Evolutionary conservation across 2,329 filamentous ascomycete species (phyloP).

Genomic region (Gnomoniopsis smithogilvyi): DNA sequence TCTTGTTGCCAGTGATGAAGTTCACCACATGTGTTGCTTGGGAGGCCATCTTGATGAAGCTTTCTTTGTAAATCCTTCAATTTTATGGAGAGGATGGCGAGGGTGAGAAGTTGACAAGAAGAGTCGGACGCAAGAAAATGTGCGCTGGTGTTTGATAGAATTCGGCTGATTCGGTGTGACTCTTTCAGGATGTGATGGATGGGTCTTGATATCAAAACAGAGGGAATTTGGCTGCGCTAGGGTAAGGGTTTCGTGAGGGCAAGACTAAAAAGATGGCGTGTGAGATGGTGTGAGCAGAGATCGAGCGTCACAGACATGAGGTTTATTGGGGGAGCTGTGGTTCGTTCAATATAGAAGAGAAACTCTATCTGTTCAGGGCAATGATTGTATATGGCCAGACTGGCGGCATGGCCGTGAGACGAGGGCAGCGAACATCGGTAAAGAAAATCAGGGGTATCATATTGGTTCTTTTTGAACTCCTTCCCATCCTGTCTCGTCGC

Average conservation of each 20-base stretch:
- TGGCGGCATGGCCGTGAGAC: background rate
- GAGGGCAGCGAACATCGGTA: background rate
- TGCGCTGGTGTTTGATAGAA: background rate
- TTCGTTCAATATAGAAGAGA: background rate
- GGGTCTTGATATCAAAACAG: background rate
- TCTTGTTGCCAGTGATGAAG: conserved; percentile 95
- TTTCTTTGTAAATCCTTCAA: background rate
- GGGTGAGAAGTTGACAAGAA: background rate
- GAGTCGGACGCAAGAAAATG: background rate
- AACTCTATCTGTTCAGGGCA: background rate
- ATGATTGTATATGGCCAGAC: background rate
- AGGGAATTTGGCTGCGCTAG: background rate
- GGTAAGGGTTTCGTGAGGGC: background rate
- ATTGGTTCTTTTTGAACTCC: conserved; percentile 3
- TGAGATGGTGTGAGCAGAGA: background rate
- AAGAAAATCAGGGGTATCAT: conserved; percentile 19
- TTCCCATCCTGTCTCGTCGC: background rate
- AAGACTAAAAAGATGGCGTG: background rate
- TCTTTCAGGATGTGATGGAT: background rate
- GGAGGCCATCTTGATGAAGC: conserved; percentile 36
- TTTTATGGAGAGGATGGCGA: background rate
- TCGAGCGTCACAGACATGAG: background rate
- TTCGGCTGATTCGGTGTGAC: background rate
- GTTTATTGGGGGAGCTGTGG: background rate
- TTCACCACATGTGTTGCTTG: conserved; percentile 56